These are phyloP conservation scores for Vitis labrusca DNA, from an alignment of 164 flowering plant genomes.

Conservation along the genomic window DNA sequence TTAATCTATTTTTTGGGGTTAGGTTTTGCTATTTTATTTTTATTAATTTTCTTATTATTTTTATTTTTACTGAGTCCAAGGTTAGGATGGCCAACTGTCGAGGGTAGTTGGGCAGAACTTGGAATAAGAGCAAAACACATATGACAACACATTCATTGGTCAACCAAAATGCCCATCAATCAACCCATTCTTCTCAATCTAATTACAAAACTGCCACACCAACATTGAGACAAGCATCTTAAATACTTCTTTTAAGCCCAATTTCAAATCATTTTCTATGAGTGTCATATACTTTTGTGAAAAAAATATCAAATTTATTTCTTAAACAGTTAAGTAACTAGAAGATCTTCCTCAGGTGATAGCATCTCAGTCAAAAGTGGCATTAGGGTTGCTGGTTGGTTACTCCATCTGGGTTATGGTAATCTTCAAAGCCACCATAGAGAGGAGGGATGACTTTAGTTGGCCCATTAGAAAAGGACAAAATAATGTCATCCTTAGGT, in stretches of 20 bases:
- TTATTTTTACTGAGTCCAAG: neutral
- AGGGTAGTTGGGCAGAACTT: slow-evolving; percentile 11
- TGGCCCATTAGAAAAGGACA: neutral
- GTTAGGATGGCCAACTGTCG: slow-evolving; percentile 13
- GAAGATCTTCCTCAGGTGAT: too few species aligned
- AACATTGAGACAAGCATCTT: too few species aligned
- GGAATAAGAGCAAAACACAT: neutral
- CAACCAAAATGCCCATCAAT: too few species aligned
- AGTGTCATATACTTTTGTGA: too few species aligned
- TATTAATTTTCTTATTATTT: neutral
- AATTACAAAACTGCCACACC: too few species aligned
- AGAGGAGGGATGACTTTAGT: neutral
- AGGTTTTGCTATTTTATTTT: neutral
- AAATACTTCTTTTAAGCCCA: too few species aligned
- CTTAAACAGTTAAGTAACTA: too few species aligned
- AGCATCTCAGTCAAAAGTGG: neutral
- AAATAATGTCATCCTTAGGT: neutral
- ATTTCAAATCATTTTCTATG: too few species aligned
- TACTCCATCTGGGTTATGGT: neutral
- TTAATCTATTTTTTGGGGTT: neutral
- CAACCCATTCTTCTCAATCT: too few species aligned
- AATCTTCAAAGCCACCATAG: neutral
- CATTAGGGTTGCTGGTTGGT: neutral
- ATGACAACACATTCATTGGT: neutral
- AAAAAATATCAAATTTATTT: too few species aligned